Evolutionary conservation across 306 rosid species (phyloP).

Genomic region (Clitoria ternatea): DNA sequence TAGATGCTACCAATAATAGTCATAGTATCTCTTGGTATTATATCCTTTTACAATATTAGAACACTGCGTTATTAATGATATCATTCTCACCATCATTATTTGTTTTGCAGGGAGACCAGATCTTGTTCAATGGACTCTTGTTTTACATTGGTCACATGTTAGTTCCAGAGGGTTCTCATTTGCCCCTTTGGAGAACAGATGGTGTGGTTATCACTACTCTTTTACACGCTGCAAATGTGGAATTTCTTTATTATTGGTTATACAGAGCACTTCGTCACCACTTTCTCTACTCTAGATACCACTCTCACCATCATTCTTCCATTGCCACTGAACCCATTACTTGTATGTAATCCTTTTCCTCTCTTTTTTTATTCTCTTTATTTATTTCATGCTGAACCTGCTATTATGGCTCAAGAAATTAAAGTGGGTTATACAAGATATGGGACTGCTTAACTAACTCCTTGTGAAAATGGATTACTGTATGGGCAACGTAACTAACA

Average conservation of each 20-base stretch:
- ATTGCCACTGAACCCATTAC: conserved; percentile 47
- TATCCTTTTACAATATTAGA: too few relatives aligned
- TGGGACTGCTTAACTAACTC: too few relatives aligned
- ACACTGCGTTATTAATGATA: too few relatives aligned
- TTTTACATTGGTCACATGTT: conserved; percentile 21
- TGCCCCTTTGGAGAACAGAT: conserved; percentile 50
- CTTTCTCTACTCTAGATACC: conserved; percentile 68
- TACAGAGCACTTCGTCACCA: conserved; percentile 81
- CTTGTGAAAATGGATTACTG: too few relatives aligned
- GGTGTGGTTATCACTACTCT: conserved; percentile 45
- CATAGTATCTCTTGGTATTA: too few relatives aligned
- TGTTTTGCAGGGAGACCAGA: conserved; percentile 71
- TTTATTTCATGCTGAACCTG: background rate
- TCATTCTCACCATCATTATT: too few relatives aligned
- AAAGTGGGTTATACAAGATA: too few relatives aligned
- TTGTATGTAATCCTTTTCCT: conserved; percentile 16
- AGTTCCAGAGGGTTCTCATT: background rate
- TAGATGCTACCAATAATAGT: too few relatives aligned
- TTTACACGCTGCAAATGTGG: conserved; percentile 61
- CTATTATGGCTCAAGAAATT: too few relatives aligned
- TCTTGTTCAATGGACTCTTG: conserved; percentile 44
- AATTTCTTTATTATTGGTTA: conserved; percentile 68
- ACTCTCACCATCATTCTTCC: conserved; percentile 53
- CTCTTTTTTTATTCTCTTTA: too few relatives aligned
- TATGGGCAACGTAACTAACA: too few relatives aligned